These are phyloP conservation scores for Gossypium thurberi DNA, from an alignment of 345 rosid genomes.

Conservation along the genomic window DNA sequence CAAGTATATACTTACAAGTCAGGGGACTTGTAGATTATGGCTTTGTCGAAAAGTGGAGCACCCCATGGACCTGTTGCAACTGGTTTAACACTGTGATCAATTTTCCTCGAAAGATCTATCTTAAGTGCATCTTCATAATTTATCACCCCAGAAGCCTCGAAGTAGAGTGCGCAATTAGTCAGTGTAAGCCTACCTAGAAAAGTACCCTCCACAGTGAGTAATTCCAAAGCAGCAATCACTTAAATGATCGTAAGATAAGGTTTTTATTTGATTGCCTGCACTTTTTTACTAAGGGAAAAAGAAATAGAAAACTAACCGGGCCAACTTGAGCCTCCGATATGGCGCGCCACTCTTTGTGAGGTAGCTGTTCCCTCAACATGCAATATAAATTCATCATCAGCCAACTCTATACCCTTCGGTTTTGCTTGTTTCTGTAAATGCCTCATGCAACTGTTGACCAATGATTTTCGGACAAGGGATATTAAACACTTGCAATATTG, in stretches of 20 bases:
- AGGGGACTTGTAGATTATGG: conserved; percentile 60
- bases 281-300: background rate
- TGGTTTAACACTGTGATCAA: conserved; percentile 44
- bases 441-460: conserved; percentile 50
- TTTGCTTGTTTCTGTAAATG: conserved; percentile 64
- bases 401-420: conserved; percentile 67
- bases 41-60: conserved; percentile 93
- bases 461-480: background rate
- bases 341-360: conserved; percentile 78
- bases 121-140: conserved; percentile 75
- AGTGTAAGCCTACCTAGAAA: conserved; percentile 77
- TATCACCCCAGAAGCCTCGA: conserved; percentile 75
- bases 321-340: conserved; percentile 82
- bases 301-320: conserved; percentile 45
- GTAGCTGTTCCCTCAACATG: conserved; percentile 88
- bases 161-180: conserved; percentile 87
- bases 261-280: background rate
- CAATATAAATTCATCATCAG: conserved; percentile 74
- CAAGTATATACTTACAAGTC: conserved; percentile 53
- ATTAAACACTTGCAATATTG: background rate
- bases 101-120: conserved; percentile 62
- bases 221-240: background rate
- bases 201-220: conserved; percentile 5
- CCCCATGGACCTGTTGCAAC: conserved; percentile 95
- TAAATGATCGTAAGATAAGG: background rate